Evolutionary conservation across 2,329 filamentous ascomycete genomes (phyloP).

Genomic region (Neonectria coccinea): DNA sequence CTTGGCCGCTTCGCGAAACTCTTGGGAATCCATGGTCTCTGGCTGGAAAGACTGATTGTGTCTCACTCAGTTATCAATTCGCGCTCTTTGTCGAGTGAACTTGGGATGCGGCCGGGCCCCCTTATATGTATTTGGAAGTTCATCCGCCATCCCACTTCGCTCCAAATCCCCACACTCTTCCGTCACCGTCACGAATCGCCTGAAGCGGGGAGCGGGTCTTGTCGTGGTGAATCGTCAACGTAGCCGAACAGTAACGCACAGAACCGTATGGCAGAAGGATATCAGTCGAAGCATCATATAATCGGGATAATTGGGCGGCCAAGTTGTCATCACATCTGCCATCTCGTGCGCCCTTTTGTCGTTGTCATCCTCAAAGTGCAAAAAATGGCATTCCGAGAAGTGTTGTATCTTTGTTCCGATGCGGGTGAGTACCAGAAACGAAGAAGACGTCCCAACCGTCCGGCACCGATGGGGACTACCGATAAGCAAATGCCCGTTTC

Average conservation of each 20-base stretch:
- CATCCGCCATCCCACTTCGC: neutral
- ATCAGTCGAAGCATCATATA: too few species aligned
- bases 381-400: neutral
- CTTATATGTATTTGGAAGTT: neutral
- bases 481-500: neutral
- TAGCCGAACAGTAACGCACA: neutral
- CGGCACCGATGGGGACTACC: neutral
- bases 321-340: too few species aligned
- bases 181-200: neutral
- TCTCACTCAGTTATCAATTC: neutral
- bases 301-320: neutral
- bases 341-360: neutral
- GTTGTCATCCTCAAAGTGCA: neutral
- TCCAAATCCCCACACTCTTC: neutral
- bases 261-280: neutral
- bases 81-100: conserved; percentile 3
- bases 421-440: neutral
- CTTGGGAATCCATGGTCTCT: conserved; percentile 76
- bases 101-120: conserved; percentile 5
- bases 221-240: neutral
- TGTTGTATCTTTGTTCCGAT: neutral
- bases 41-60: neutral
- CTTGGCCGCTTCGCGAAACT: conserved; percentile 83
- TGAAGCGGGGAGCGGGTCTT: conserved; percentile 2
- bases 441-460: neutral